Conservation (phyloP, 495 filamentous ascomycete species). For the Penicillium lagena region DNA sequence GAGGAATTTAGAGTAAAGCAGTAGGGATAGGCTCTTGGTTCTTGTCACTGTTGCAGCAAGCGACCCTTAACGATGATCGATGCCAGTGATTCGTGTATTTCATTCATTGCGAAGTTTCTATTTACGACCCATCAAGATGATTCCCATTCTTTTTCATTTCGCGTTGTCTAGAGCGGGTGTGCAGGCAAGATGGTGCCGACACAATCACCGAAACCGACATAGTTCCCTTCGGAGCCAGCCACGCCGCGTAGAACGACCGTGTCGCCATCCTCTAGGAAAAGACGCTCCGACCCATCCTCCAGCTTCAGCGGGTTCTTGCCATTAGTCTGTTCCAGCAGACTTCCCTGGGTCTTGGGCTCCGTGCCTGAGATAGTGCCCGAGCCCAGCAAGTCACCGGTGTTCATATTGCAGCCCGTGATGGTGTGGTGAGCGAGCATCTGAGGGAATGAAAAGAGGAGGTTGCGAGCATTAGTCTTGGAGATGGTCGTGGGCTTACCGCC, state of each 20-base stretch:
- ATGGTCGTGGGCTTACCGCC: slow-evolving; percentile 61
- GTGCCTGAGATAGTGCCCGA: slow-evolving; percentile 86
- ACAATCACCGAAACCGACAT: slow-evolving; percentile 72
- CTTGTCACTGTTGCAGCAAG: not conserved
- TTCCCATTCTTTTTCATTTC: slow-evolving; percentile 2
- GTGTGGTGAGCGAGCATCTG: slow-evolving; percentile 95
- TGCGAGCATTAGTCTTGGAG: slow-evolving; percentile 53
- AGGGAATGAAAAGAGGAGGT: slow-evolving; percentile 86
- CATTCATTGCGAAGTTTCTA: not conserved
- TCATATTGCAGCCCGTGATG: slow-evolving; percentile 76
- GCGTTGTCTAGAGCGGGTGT: slow-evolving; percentile 7
- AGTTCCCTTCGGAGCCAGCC: slow-evolving; percentile 52
- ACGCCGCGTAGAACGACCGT: slow-evolving; percentile 63
- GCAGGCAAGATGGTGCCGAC: slow-evolving; percentile 50
- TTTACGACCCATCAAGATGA: not conserved
- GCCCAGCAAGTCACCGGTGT: slow-evolving; percentile 76
- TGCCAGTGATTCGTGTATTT: no score
- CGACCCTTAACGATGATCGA: not conserved
- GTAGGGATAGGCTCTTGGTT: not conserved
- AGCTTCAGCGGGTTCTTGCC: slow-evolving; percentile 61
- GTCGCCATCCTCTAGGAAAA: slow-evolving; percentile 83
- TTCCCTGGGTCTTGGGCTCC: slow-evolving; percentile 54
- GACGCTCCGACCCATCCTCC: slow-evolving; percentile 61
- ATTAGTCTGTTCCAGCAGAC: slow-evolving; percentile 74
- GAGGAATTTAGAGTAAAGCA: slow-evolving; percentile 31